Base-by-base conservation (phyloP, 176 grass and related monocot species). In the Musa schizocarpa region DNA sequence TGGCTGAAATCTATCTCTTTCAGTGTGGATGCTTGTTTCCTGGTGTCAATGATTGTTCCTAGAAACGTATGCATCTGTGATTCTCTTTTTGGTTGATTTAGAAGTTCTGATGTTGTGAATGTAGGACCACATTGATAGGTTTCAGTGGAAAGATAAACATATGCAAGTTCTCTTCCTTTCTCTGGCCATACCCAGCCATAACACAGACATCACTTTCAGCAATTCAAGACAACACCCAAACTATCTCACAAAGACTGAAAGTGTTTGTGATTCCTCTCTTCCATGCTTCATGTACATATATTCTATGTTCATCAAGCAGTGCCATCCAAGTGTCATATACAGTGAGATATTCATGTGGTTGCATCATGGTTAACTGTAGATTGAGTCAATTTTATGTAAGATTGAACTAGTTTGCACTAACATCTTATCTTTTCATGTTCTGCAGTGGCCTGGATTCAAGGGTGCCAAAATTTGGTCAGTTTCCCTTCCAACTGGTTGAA, bases 401-500 rank as follows among this genome's bases (percentile, higher is more conserved):
- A 43, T 43, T 6, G 34, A 43, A 43, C 34, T 43, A 12, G 12
- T 16, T 4, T 13, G 10, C 24, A 54, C 5, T 27, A 9, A 54
- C 21, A 27, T 27, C 65, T 76, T 84, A 62, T 79, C 27, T 52
- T 73, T 77, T 54, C 24, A 23, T 63, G 68, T 63, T 8, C 26
- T 79, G 73, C 72, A 92, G 72, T 53, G 71, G 50, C 8, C 27
- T 83, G 68, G 87, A 82, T 17, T 65, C 74, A 70, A 90, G 82
- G 82, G 56, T 52, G 69, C 68, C 77, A 78, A 77, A 62, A 66
- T 25, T 77, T 19, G 76, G 52, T 53, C 77, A 84, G 69, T 68
- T 61, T 77, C 81, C 87, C 25, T 77, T 83, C 73, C 61, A 83
- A 24, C 78, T 87, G 83, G 75, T 83, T 21, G 82, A 75, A 43